Evolutionary conservation across 1,139 yeast genomes (phyloP), one percentile per base, ranked within the genome.

Genomic region (Saccharomycopsis hybrid): DNA sequence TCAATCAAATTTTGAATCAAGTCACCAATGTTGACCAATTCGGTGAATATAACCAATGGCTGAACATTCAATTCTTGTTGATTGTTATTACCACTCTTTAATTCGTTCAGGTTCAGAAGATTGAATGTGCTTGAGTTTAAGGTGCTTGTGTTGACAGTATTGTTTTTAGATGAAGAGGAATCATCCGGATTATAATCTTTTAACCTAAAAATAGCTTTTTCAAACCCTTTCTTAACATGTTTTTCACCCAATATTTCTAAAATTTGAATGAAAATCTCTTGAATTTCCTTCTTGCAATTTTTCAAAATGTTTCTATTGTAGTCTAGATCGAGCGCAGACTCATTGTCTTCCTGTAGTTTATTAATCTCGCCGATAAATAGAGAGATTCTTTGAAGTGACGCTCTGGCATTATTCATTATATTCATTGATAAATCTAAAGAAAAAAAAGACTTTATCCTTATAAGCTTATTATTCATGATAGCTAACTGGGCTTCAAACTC

Each of bases 1-100:
- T 87, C 92, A 43, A 89, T 70, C 95, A 92, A 88, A 63, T 90
- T 97, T 60, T 88, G 85, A 32, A 92, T 87, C 55, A 90, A 70
- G 63, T 92, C 98, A 5, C 96, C 97, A 58, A 88, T 82, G 59
- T 90, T 92, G 42, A 92, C 94, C 55, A 92, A 72, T 62, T 90
- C 97, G 24, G 94, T 85, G 61, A 92, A 92, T 50, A 86, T 77
- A 0, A 86, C 85, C 48, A 92, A 71, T 0, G 98, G 97, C 57
- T 85, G 94, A 8, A 86, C 85, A 30, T 74, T 73, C 2, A 67
- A 65, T 30, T 65, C 60, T 9, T 60, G 45, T 41, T 27, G 2
- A 31, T 37, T 11, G 18, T 33, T 24, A 4, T 8, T 24, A 5
- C 25, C 28, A 32, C 48, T 7, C n/a, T n/a, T n/a, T n/a, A n/a